Base-by-base conservation (phyloP, 2,329 filamentous ascomycete species). In the Macrophomina phaseolina region DNA sequence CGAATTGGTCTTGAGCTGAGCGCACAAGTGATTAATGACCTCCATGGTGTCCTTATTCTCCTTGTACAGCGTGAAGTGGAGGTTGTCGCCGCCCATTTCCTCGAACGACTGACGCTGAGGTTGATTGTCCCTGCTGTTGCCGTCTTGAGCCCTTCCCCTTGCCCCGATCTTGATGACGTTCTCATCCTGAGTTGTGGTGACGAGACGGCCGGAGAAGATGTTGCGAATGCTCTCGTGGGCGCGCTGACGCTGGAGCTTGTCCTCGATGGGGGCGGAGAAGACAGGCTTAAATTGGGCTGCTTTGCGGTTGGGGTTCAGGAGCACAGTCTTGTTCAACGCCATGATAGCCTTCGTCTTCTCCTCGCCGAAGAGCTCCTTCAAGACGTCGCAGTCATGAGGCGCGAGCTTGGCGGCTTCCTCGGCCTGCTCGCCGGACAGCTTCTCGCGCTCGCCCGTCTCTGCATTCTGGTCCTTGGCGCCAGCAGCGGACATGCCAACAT, bases 21-120 rank as follows among this genome's bases (percentile, higher is more conserved):
- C 90, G 0, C 90, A 87, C 48, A 97, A 85, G 73, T 91, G 92
- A 64, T 88, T 90, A 64, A 96, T 84, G 0, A 92, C 90, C 72
- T 97, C 94, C 91, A 97, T 96, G 1, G 94, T 97, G 76, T 97
- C 94, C 75, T 94, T 94, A 81, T 97, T 97, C 81, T 97, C 94
- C 81, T 97, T 97, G 86, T 94, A 96, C 62, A 97, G 84, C 0
- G 92, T 94, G 77, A 97, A 97, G 77, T 97, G 93, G 14, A 97
- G 82, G 77, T 92, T 95, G 58, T 93, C 90, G 18, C 91, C 92
- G n/a, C 85, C 89, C 49, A 89, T 81, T 70, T 91, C 88, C 64
- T 87, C 81, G 89, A 89, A 91, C 34, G 56, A 18, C 23, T 61
- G 28, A 8, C 56, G 56, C 12, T 63, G 56, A 34, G 40, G 40